Evolutionary conservation across 2,329 filamentous ascomycete species (phyloP).

Genomic region (Ilyonectria sp.): DNA sequence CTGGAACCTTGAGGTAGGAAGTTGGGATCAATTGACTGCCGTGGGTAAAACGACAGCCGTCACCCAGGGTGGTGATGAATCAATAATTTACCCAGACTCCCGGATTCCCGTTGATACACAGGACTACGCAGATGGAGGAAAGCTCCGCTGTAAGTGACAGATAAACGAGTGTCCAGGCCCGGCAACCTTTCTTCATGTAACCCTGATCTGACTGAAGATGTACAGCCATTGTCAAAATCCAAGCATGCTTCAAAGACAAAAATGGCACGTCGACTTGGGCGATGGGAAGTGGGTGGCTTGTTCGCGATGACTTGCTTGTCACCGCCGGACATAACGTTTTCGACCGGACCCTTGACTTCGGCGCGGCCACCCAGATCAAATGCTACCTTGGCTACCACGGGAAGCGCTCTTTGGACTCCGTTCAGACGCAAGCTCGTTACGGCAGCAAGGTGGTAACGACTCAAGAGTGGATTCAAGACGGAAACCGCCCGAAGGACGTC

Average conservation of each 20-base stretch:
- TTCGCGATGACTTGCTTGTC: slow-evolving; percentile 32
- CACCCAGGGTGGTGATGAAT: too few relatives aligned
- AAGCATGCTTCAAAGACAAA: slow-evolving; percentile 27
- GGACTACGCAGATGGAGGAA: too few relatives aligned
- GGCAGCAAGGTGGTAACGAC: slow-evolving; percentile 22
- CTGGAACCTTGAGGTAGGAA: too few relatives aligned
- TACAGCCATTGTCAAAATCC: slow-evolving; percentile 38
- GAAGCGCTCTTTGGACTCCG: background rate
- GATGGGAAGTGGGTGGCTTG: slow-evolving; percentile 32
- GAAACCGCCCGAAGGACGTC: slow-evolving; percentile 17
- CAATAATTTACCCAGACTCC: too few relatives aligned
- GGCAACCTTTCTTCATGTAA: too few relatives aligned
- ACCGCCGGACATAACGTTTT: slow-evolving; percentile 40
- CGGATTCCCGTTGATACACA: too few relatives aligned
- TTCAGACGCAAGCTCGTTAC: slow-evolving; percentile 15
- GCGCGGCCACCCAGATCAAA: slow-evolving; percentile 47
- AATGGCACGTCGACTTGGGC: slow-evolving; percentile 34
- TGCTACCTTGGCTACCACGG: slow-evolving; percentile 52
- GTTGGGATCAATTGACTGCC: too few relatives aligned
- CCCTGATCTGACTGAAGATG: too few relatives aligned
- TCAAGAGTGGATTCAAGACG: slow-evolving; percentile 20
- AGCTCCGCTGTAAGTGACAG: too few relatives aligned
- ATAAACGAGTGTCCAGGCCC: too few relatives aligned
- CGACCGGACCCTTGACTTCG: slow-evolving; percentile 41
- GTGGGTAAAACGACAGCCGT: too few relatives aligned